Evolutionary conservation across 495 filamentous ascomycete genomes (phyloP).

Genomic region (Penicillium turbatum): DNA sequence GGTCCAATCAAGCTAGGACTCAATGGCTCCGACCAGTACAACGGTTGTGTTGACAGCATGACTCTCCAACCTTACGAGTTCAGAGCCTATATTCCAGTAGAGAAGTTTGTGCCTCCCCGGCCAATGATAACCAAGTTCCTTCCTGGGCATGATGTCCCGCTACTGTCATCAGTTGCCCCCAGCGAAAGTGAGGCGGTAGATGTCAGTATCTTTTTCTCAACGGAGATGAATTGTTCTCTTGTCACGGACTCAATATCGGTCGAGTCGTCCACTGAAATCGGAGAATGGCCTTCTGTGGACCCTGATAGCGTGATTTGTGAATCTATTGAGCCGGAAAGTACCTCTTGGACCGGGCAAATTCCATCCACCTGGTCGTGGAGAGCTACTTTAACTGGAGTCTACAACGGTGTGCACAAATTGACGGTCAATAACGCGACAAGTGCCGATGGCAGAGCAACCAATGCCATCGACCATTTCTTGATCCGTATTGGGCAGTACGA

Average conservation of each 20-base stretch:
- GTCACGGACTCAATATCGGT: conserved; percentile 50
- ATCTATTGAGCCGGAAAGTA: conserved; percentile 23
- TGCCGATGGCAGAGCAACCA: conserved; percentile 31
- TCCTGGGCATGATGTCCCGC: conserved; percentile 60
- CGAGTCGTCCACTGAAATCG: conserved; percentile 49
- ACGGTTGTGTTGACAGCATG: conserved; percentile 55
- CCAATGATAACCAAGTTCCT: conserved; percentile 64
- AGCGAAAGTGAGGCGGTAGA: conserved; percentile 44
- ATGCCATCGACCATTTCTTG: conserved; percentile 53
- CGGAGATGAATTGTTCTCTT: conserved; percentile 57
- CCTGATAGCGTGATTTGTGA: conserved; percentile 41
- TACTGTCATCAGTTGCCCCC: conserved; percentile 47
- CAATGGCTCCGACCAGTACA: conserved; percentile 41
- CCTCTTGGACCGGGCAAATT: conserved; percentile 44
- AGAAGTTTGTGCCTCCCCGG: conserved; percentile 45
- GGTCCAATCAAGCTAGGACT: conserved; percentile 39
- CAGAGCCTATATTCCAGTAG: conserved; percentile 57
- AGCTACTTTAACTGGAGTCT: conserved; percentile 53
- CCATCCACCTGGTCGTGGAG: conserved; percentile 52
- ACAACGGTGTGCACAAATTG: conserved; percentile 61
- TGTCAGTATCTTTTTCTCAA: conserved; percentile 56
- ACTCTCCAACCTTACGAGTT: conserved; percentile 57
- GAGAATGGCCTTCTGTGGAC: conserved; percentile 38
- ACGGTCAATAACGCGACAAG: conserved; percentile 55
- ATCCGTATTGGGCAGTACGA: conserved; percentile 52